Evolutionary conservation across 164 flowering plant genomes (phyloP).

Genomic region (Sextonia rubra): DNA sequence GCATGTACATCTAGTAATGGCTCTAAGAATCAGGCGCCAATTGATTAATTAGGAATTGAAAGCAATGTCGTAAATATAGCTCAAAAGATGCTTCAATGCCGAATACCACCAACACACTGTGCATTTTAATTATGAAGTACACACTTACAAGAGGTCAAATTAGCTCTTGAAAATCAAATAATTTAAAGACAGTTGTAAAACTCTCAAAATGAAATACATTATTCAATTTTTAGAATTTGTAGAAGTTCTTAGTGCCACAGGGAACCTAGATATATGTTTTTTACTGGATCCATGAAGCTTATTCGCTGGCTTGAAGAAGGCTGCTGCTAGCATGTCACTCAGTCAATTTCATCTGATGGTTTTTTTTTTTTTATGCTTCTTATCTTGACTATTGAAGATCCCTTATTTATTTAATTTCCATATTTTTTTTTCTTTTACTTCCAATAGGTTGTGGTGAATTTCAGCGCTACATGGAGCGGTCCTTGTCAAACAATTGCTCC

Average conservation of each 20-base stretch:
- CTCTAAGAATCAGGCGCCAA: too few species aligned
- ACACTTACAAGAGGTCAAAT: too few species aligned
- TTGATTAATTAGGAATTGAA: too few species aligned
- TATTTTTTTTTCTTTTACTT: neutral
- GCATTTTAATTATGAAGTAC: too few species aligned
- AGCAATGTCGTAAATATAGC: too few species aligned
- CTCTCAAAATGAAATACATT: neutral
- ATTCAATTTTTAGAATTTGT: neutral
- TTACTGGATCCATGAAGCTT: neutral
- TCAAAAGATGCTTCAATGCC: too few species aligned
- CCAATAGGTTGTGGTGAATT: conserved; percentile 73
- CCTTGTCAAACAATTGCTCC: conserved; percentile 84
- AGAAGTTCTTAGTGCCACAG: neutral
- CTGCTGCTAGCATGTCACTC: neutral
- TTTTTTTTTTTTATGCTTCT: neutral
- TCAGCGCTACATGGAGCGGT: conserved; percentile 93
- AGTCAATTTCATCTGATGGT: neutral
- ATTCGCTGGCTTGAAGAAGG: neutral
- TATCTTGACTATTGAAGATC: neutral
- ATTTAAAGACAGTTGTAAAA: too few species aligned
- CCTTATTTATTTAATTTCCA: neutral
- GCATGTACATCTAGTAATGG: too few species aligned
- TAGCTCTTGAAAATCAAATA: too few species aligned
- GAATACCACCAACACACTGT: too few species aligned
- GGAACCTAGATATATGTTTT: neutral